Percentiles rank a stretch among this genome's conserved stretches.
Conservation (phyloP, 345 rosid species). For the Gossypium australe region DNA sequence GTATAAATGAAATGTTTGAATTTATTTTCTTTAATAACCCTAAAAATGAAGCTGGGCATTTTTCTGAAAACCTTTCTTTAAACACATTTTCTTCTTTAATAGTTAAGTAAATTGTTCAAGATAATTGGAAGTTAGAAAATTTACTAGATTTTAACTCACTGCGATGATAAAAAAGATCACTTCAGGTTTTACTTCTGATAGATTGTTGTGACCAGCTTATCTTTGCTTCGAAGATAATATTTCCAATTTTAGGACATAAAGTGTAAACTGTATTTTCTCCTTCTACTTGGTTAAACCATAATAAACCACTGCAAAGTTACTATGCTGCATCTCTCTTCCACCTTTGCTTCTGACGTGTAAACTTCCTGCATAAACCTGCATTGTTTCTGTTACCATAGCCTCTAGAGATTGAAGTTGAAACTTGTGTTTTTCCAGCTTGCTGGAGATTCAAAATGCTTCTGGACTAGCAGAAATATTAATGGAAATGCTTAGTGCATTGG, state of each 20-base stretch:
- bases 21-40: constrained; percentile 2
- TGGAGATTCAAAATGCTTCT: constrained; percentile 71
- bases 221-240: not conserved
- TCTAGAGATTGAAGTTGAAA: not conserved
- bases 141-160: not conserved
- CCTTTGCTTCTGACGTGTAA: not conserved
- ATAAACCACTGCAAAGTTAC: not conserved
- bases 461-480: constrained; percentile 66
- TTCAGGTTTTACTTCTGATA: too few species aligned
- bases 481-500: constrained; percentile 89
- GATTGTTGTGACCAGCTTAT: not conserved
- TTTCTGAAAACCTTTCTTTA: not conserved
- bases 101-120: not conserved
- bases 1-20: not conserved
- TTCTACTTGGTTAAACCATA: not conserved
- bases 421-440: constrained; percentile 38
- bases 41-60: not conserved
- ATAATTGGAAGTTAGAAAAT: not conserved
- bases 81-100: not conserved
- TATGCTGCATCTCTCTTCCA: not conserved
- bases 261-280: not conserved
- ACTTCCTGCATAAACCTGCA: not conserved
- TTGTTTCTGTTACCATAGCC: not conserved
- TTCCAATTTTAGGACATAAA: not conserved
- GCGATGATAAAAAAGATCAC: not conserved